These are phyloP conservation scores for Colletotrichum destructivum DNA, from an alignment of 2,329 filamentous ascomycete genomes.

Conservation along the genomic window DNA sequence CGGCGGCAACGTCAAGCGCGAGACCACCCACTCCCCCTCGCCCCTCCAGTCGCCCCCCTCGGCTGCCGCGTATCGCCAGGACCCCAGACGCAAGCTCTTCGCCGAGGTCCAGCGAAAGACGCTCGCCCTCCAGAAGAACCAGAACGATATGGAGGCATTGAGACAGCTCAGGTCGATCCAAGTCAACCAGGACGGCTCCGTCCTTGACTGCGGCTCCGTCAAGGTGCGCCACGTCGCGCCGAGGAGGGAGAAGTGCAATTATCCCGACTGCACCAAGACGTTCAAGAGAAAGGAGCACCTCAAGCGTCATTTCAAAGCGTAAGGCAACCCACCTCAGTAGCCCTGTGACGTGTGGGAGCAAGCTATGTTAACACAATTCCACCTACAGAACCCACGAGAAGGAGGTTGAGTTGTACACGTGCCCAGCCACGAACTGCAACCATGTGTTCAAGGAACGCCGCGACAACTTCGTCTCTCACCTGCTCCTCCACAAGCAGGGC, in stretches of 20 bases:
- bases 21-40: conserved; percentile 51
- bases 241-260: conserved; percentile 55
- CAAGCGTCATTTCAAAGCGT: conserved; percentile 69
- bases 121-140: conserved; percentile 59
- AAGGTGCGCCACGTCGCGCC: conserved; percentile 43
- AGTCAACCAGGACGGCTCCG: conserved; percentile 39
- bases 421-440: conserved; percentile 42
- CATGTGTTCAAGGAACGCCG: conserved; percentile 44
- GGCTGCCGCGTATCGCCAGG: conserved; percentile 50
- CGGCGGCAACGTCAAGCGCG: conserved; percentile 54
- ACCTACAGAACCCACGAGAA: conserved; percentile 25
- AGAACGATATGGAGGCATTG: conserved; percentile 47
- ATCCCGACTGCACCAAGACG: conserved; percentile 62
- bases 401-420: conserved; percentile 42
- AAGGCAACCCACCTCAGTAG: conserved; percentile 47
- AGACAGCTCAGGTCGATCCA: conserved; percentile 39
- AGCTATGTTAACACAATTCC: conserved; percentile 13
- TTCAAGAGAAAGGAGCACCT: conserved; percentile 70
- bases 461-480: conserved; percentile 46
- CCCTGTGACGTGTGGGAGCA: conserved; percentile 38
- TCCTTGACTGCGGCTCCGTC: conserved; percentile 40
- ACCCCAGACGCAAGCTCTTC: conserved; percentile 56
- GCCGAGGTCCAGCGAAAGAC: conserved; percentile 62
- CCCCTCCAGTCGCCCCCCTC: conserved; percentile 51
- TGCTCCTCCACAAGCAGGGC: conserved; percentile 44